Conservation (phyloP, 2,329 filamentous ascomycete genomes). For the Xylariaceae sp. region DNA sequence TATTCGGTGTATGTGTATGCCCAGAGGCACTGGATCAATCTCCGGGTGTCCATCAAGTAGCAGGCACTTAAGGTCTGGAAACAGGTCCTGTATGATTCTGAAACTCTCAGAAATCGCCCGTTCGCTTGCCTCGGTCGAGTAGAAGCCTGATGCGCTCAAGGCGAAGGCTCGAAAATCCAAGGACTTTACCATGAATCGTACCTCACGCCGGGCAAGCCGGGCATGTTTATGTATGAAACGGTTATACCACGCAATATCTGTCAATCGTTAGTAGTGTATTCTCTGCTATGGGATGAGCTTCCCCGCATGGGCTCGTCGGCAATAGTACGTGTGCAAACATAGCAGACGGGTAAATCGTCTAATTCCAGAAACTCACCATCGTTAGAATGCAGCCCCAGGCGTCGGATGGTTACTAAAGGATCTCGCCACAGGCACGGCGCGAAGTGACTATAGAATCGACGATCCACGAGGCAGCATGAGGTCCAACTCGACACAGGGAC, state of each 20-base stretch:
- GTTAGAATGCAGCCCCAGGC: constrained; percentile 39
- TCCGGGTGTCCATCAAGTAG: constrained; percentile 45
- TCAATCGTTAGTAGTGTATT: constrained; percentile 14
- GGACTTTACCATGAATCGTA: constrained; percentile 40
- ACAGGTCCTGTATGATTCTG: constrained; percentile 33
- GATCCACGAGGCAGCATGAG: constrained; percentile 45
- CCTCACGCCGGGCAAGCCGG: constrained; percentile 33
- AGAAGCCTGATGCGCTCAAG: constrained; percentile 37
- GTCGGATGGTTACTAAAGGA: constrained; percentile 38
- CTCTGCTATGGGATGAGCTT: constrained; percentile 19
- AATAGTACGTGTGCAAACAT: background rate
- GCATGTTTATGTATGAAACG: constrained; percentile 41
- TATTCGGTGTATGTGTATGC: constrained; percentile 11
- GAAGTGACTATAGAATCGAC: constrained; percentile 44
- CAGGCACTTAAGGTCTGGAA: constrained; percentile 43
- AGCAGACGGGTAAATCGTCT: background rate
- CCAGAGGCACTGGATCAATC: constrained; percentile 39
- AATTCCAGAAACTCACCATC: constrained; percentile 34
- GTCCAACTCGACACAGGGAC: constrained; percentile 39
- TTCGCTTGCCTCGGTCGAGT: constrained; percentile 36
- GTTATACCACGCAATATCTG: constrained; percentile 48
- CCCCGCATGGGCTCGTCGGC: background rate
- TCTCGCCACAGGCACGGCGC: constrained; percentile 50
- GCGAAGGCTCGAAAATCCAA: constrained; percentile 46
- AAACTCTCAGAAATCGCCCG: constrained; percentile 39